These are phyloP conservation scores for Penicillium antarcticum DNA, from an alignment of 495 filamentous ascomycete genomes.

Conservation along the genomic window DNA sequence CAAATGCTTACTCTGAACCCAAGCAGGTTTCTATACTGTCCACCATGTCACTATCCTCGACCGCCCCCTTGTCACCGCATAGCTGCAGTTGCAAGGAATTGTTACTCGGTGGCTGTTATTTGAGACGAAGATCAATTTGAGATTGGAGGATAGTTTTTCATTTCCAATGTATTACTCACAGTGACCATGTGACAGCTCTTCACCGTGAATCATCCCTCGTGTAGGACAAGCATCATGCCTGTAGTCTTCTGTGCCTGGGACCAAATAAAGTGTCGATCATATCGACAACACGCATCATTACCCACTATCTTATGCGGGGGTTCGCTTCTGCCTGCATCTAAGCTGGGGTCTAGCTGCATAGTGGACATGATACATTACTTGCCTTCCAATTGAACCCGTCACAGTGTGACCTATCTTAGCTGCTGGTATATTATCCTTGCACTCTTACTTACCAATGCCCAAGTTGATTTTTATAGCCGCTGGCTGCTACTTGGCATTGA, in stretches of 20 bases:
- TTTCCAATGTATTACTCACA: slow-evolving; percentile 1
- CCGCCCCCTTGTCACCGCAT: slow-evolving; percentile 12
- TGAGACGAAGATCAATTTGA: neutral
- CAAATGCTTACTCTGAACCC: neutral
- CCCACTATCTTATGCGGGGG: too few species aligned
- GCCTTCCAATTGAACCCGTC: too few species aligned
- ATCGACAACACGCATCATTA: too few species aligned
- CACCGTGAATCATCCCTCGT: slow-evolving; percentile 6
- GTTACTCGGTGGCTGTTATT: slow-evolving; percentile 2
- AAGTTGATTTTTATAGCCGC: too few species aligned
- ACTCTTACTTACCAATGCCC: too few species aligned
- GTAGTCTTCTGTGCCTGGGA: neutral
- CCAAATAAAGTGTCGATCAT: too few species aligned
- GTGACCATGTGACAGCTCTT: neutral
- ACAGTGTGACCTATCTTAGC: too few species aligned
- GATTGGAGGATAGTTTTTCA: neutral
- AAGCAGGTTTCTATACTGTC: neutral
- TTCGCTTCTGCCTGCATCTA: too few species aligned
- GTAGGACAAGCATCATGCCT: slow-evolving; percentile 9
- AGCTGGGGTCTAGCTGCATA: too few species aligned
- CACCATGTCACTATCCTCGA: neutral
- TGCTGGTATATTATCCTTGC: too few species aligned
- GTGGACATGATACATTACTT: too few species aligned
- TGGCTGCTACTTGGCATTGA: too few species aligned
- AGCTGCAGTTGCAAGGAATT: slow-evolving; percentile 4